phyloP scores from a whole-genome alignment of 345 rosid species.

The Gossypioides kirkii region DNA sequence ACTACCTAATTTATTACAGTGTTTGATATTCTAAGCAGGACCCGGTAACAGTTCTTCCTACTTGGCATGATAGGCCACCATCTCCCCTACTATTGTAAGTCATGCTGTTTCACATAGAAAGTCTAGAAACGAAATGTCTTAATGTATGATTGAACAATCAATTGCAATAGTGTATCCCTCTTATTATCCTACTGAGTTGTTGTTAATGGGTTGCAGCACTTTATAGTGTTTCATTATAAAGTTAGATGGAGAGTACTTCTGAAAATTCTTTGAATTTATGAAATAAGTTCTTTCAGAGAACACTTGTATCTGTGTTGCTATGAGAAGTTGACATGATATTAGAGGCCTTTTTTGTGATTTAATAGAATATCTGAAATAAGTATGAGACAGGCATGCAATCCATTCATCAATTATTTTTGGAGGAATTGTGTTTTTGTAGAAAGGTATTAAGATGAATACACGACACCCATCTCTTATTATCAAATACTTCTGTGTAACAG shows the following conservation, averaged over 20 bases:
- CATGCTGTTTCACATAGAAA: conserved; percentile 6
- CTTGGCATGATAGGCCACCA: conserved; percentile 54
- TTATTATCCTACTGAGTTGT: background rate
- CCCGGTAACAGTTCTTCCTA: conserved; percentile 79
- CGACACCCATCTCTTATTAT: background rate
- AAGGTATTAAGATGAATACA: background rate
- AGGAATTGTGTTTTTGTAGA: background rate
- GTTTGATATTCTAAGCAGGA: conserved; percentile 48
- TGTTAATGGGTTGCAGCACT: background rate
- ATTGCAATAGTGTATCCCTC: background rate
- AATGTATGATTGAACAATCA: background rate
- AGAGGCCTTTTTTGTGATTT: background rate
- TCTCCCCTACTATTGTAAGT: conserved; percentile 78
- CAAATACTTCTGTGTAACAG: conserved; percentile 36
- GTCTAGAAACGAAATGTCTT: background rate
- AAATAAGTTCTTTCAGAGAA: background rate
- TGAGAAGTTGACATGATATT: background rate
- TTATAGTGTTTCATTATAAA: background rate
- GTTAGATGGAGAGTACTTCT: background rate
- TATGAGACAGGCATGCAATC: background rate
- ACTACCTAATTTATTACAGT: background rate
- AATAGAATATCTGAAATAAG: background rate
- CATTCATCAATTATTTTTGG: background rate
- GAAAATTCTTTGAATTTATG: background rate
- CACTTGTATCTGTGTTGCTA: background rate